These are phyloP conservation scores for Schoenoplectus tabernaemontani DNA, from an alignment of 202 grass and related monocot genomes.

Conservation along the genomic window DNA sequence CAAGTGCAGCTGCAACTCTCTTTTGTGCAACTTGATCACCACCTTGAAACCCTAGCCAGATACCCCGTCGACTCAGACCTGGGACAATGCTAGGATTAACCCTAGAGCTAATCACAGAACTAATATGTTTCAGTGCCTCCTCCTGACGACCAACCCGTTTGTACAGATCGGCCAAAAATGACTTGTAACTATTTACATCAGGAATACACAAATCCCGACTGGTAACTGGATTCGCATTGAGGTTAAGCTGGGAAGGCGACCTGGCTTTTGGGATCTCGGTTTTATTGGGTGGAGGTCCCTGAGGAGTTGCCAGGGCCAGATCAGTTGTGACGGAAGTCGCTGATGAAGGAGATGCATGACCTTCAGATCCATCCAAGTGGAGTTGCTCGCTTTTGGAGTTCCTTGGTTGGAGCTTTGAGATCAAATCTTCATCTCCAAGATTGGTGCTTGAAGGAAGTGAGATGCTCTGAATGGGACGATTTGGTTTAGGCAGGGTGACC, in stretches of 20 bases:
- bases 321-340: constrained; percentile 63
- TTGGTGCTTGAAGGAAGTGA: constrained; percentile 50
- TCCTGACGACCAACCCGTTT: constrained; percentile 75
- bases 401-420: constrained; percentile 38
- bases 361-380: constrained; percentile 21
- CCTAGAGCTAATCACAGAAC: constrained; percentile 35
- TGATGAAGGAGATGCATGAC: constrained; percentile 42
- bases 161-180: constrained; percentile 42
- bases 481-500: background rate
- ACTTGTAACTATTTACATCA: constrained; percentile 69
- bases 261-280: background rate
- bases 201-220: background rate
- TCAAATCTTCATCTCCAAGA: constrained; percentile 36
- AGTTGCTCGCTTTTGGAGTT: constrained; percentile 44
- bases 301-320: constrained; percentile 67
- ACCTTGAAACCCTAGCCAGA: constrained; percentile 84
- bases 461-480: constrained; percentile 34
- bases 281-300: constrained; percentile 28
- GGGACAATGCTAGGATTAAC: constrained; percentile 32
- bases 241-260: constrained; percentile 3
- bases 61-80: constrained; percentile 40
- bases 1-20: constrained; percentile 50
- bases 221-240: constrained; percentile 1
- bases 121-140: constrained; percentile 61
- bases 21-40: constrained; percentile 50